Percentiles rank a stretch among this genome's conserved stretches.
Evolutionary conservation across 768 basidiomycete genomes (phyloP).

Genomic region (Xanthoconium purpureum): DNA sequence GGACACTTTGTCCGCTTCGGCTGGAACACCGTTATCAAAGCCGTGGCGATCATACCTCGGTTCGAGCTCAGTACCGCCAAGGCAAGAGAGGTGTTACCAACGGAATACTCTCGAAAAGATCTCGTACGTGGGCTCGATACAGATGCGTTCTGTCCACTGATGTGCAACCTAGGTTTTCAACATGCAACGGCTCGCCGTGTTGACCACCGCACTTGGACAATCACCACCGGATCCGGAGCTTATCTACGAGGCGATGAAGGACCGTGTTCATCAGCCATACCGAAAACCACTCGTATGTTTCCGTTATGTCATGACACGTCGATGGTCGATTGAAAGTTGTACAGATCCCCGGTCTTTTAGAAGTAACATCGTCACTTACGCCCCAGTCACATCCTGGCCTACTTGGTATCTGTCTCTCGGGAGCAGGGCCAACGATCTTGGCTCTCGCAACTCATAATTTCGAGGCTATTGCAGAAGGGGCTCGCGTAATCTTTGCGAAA

Average conservation of each 20-base stretch:
- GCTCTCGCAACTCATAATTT: slow-evolving; percentile 87
- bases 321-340: not conserved
- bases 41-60: slow-evolving; percentile 89
- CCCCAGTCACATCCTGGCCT: slow-evolving; percentile 90
- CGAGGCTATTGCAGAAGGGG: slow-evolving; percentile 81
- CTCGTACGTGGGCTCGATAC: slow-evolving; percentile 47
- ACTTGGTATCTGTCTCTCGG: slow-evolving; percentile 95
- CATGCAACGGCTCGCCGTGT: slow-evolving; percentile 90
- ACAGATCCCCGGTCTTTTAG: slow-evolving; percentile 93
- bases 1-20: slow-evolving; percentile 91
- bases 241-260: slow-evolving; percentile 99
- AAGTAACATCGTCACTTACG: slow-evolving; percentile 86
- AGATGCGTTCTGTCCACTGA: not conserved
- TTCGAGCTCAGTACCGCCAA: slow-evolving; percentile 97
- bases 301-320: not conserved
- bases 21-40: slow-evolving; percentile 83
- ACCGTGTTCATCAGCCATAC: slow-evolving; percentile 96
- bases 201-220: slow-evolving; percentile 89
- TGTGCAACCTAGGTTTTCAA: slow-evolving; percentile 80
- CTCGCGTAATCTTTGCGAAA: slow-evolving; percentile 65
- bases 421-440: slow-evolving; percentile 95
- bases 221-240: slow-evolving; percentile 91
- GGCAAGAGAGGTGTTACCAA: slow-evolving; percentile 86
- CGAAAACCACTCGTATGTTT: slow-evolving; percentile 74
- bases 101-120: slow-evolving; percentile 83